Base-by-base conservation (phyloP, 768 basidiomycete genomes). In the Scleroderma bovista region DNA sequence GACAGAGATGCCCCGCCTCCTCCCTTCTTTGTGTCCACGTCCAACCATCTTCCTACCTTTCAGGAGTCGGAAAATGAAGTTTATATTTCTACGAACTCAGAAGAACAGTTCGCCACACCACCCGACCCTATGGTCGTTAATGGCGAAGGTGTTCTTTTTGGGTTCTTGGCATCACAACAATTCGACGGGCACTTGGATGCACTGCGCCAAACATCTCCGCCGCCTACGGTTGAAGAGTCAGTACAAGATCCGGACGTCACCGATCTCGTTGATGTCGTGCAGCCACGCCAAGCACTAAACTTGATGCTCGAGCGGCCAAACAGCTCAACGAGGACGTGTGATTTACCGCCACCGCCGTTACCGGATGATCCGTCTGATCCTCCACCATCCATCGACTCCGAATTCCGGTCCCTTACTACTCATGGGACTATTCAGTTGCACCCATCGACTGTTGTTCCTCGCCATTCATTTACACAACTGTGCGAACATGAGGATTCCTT, bases 341-440 rank as follows among this genome's bases (percentile, higher is more conserved):
- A 69, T 24, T 68, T 66, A 1, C 88, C 86, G 0, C 90, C 89
- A 0, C 89, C 88, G 0, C 85, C 84, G 16, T 81, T 84, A 31
- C 77, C 91, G 72, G 90, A 93, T 59, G 90, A 93, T 65, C 90
- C 90, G 19, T 84, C 83, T 2, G 90, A 93, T 63, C 90, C 89
- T 19, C 90, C 90, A 5, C 90, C 90, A 12, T 88, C 86, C 6
- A 93, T 93, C 57, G 87, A 93, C 65, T 89, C 86, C 9, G 84
- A 82, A 44, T 89, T 85, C 59, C 75, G 75, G 57, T 69, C 71
- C 7, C 69, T 51, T 52, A 54, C 46, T 12, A 65, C 46, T 44
- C 56, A 54, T 51, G 60, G 46, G 23, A 17, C 51, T 33, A 53
- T 51, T 24, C 59, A 58, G 44, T 22, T 49, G 19, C 56, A 52